These are phyloP conservation scores for Oxytropis ochrocephala DNA, from an alignment of 306 rosid species.

Conservation along the genomic window DNA sequence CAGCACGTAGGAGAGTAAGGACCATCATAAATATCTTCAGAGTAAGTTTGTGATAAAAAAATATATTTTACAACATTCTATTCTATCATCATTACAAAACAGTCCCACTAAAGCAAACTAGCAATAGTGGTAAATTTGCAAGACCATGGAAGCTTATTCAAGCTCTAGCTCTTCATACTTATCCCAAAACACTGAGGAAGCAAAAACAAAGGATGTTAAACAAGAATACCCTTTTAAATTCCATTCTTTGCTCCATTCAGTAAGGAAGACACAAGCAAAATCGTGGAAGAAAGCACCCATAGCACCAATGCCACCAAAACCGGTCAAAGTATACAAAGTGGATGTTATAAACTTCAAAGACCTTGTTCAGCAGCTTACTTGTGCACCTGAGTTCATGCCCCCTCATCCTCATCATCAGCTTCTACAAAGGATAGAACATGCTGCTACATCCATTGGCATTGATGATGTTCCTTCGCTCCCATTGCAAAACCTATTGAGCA, in stretches of 20 bases:
- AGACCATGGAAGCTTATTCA: conserved; percentile 35
- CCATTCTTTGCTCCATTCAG: conserved; percentile 39
- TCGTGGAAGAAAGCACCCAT: conserved; percentile 54
- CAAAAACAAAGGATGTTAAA: neutral
- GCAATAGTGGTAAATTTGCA: too few relatives aligned
- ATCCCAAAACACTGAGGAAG: neutral
- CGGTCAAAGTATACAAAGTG: conserved; percentile 56
- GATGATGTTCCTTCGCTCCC: neutral
- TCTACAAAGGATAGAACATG: conserved; percentile 16
- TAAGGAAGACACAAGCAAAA: conserved; percentile 40
- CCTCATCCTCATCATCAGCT: neutral
- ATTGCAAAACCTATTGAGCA: neutral
- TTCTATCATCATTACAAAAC: too few relatives aligned
- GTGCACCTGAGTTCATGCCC: conserved; percentile 41
- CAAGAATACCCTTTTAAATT: conserved; percentile 13
- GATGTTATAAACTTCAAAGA: conserved; percentile 66
- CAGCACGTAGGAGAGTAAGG: too few relatives aligned
- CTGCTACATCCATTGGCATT: conserved; percentile 1
- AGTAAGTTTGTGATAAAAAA: too few relatives aligned
- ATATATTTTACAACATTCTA: too few relatives aligned
- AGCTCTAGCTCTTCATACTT: conserved; percentile 21
- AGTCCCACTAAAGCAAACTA: too few relatives aligned
- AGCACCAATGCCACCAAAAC: conserved; percentile 60
- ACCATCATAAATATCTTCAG: too few relatives aligned
- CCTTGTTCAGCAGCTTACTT: conserved; percentile 72